A percentile compares a stretch with the other conserved stretches of the same genome.
phyloP scores from a whole-genome alignment of 805 yeast genomes.

The Teunomyces cretensis region DNA sequence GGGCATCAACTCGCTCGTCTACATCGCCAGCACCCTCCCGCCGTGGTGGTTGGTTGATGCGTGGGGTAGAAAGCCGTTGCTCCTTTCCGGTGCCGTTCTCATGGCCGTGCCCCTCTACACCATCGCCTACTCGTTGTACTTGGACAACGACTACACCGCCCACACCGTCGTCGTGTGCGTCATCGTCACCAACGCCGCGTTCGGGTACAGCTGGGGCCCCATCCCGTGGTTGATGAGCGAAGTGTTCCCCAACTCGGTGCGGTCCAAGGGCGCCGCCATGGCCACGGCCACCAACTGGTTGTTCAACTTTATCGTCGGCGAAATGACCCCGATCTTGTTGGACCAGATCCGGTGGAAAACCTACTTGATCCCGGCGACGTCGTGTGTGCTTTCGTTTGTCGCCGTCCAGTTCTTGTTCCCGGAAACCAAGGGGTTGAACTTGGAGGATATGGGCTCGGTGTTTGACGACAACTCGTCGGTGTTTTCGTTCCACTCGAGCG shows the following conservation, averaged over 20 bases:
- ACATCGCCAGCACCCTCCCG: conserved; percentile 63
- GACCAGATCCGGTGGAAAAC: conserved; percentile 76
- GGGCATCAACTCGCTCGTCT: conserved; percentile 56
- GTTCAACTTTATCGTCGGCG: conserved; percentile 89
- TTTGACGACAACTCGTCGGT: conserved; percentile 63
- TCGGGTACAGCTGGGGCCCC: conserved; percentile 94
- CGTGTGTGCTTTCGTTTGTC: conserved; percentile 71
- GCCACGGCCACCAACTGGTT: conserved; percentile 94
- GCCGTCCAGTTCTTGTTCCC: conserved; percentile 77
- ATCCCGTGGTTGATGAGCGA: conserved; percentile 90
- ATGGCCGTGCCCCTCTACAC: conserved; percentile 72
- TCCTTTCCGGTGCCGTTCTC: conserved; percentile 71
- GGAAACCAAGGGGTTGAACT: conserved; percentile 83
- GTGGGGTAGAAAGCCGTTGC: conserved; percentile 90
- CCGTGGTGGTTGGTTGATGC: conserved; percentile 89
- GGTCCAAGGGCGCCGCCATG: conserved; percentile 88
- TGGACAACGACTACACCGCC: conserved; percentile 53
- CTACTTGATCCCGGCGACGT: conserved; percentile 76
- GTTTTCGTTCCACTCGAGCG: conserved; percentile 41
- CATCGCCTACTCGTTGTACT: conserved; percentile 55
- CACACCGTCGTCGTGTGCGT: conserved; percentile 73
- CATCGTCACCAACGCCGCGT: conserved; percentile 75
- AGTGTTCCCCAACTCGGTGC: conserved; percentile 77
- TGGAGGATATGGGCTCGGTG: conserved; percentile 90
- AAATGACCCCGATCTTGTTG: conserved; percentile 82